Base-by-base conservation (phyloP, 2,329 filamentous ascomycete species). In the Didymella glomerata region DNA sequence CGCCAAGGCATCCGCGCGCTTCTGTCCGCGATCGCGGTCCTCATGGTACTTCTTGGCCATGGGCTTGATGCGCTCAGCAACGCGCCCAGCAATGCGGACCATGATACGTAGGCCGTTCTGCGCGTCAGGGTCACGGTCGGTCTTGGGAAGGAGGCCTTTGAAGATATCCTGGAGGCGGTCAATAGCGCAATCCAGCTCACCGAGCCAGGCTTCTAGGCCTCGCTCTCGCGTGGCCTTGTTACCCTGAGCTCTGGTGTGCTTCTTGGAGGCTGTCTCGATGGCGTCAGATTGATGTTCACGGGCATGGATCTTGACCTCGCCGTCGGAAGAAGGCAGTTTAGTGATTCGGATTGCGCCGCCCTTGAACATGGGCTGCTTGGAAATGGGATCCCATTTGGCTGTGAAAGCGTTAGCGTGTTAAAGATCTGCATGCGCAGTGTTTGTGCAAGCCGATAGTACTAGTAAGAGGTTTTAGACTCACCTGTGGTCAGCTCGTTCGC, bases 371-470 rank as follows among this genome's bases (percentile, higher is more conserved):
- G 56, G 56, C 22, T 60, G 56, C n/a, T 60, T 60, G 10, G 45
- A 54, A 24, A 60, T 60, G 3, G 56, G 51, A 27, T 60, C 56
- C 56, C 56, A 59, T 38, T 54, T 54, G 13, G 56, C 56, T 57
- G 20, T 6, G n/a, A 8, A 18, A 34, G 8, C 16, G 41, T 57
- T 24, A 50, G 40, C 47, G 27, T 27, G 27, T n/a, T 14, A n/a
- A n/a, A n/a, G n/a, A n/a, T n/a, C n/a, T n/a, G n/a, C n/a, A n/a
- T n/a, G n/a, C n/a, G 30, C 9, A 11, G 14, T 32, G 11, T 11
- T 13, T 32, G 13, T 5, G 11, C 30, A 2, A 18, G 2, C 11
- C 16, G n/a, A 32, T 30, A 9, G 44, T 16, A 18, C 5, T n/a
- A 20, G 16, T 22, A 10, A 5, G 22, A 42, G 27, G 28, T 16